Conservation (phyloP, 768 basidiomycete genomes). For the Cubamyces lactineus region DNA sequence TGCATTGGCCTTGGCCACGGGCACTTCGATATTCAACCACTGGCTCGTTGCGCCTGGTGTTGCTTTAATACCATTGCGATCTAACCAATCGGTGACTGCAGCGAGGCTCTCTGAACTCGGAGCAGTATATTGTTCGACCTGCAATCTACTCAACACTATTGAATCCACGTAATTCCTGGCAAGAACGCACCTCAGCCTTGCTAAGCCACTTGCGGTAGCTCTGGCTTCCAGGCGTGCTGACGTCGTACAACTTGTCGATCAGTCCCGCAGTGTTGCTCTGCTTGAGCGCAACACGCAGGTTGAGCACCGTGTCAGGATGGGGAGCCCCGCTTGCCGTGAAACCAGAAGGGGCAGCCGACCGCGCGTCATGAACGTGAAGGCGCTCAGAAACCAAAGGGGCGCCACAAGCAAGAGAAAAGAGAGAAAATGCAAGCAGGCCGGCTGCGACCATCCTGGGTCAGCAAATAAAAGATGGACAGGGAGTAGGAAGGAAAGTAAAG, state of each 20-base stretch:
- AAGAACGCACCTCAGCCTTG: slow-evolving; percentile 39
- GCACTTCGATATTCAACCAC: slow-evolving; percentile 38
- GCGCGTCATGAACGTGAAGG: slow-evolving; percentile 36
- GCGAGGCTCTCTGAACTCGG: slow-evolving; percentile 29
- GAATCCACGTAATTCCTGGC: neutral
- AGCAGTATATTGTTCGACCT: slow-evolving; percentile 32
- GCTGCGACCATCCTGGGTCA: slow-evolving; percentile 29
- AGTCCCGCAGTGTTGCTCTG: slow-evolving; percentile 40
- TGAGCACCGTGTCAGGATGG: slow-evolving; percentile 33
- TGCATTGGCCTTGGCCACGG: slow-evolving; percentile 38
- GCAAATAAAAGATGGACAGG: neutral
- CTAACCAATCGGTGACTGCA: slow-evolving; percentile 32
- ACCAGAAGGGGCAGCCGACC: slow-evolving; percentile 32
- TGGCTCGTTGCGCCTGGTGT: slow-evolving; percentile 35
- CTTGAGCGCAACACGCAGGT: slow-evolving; percentile 41
- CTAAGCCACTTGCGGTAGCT: slow-evolving; percentile 42
- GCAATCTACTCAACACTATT: neutral
- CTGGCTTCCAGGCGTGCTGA: slow-evolving; percentile 40
- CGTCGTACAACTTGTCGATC: slow-evolving; percentile 37
- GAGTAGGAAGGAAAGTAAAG: neutral
- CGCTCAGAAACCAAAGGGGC: slow-evolving; percentile 24
- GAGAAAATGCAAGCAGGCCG: slow-evolving; percentile 27
- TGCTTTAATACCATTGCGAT: slow-evolving; percentile 30
- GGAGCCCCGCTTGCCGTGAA: slow-evolving; percentile 35
- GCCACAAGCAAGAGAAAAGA: slow-evolving; percentile 28